phyloP scores from a whole-genome alignment of 1,284 basidiomycete species.

The Xerocomus subilludens region DNA sequence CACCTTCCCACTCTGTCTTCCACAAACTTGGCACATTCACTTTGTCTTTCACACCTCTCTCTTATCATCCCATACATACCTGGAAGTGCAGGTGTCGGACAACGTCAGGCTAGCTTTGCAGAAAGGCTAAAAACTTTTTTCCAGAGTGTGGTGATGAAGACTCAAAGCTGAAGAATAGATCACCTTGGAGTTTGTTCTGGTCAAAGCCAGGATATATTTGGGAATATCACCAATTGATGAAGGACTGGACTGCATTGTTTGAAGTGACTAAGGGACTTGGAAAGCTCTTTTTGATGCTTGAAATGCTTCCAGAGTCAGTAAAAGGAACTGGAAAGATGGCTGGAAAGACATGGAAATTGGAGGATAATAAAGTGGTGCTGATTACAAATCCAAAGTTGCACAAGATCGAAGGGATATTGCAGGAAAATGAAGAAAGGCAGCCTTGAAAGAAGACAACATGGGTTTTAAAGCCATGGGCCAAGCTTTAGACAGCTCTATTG shows the following conservation, averaged over 20 bases:
- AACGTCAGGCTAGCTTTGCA: neutral
- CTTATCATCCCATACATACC: neutral
- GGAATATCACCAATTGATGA: slow-evolving; percentile 3
- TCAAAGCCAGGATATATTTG: slow-evolving; percentile 2
- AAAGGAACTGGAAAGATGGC: neutral
- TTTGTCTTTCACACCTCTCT: too few species aligned
- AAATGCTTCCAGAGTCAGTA: neutral
- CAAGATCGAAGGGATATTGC: neutral
- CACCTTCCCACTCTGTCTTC: too few species aligned
- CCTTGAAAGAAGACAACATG: neutral
- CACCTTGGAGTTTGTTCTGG: neutral
- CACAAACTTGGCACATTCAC: too few species aligned
- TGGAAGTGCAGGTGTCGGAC: neutral
- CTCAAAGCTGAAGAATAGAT: neutral
- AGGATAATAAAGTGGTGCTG: neutral
- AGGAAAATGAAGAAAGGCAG: neutral
- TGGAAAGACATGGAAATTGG: neutral
- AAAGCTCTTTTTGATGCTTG: neutral
- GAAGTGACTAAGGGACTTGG: neutral
- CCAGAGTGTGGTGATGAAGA: neutral
- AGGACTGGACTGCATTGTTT: neutral
- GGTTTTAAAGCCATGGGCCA: neutral
- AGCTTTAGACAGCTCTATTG: neutral
- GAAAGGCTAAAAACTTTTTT: slow-evolving; percentile 2
- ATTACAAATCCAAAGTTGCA: slow-evolving; percentile 2